Base-by-base conservation (phyloP, 352 stramenopile genomes). In the Halophytophthora polymorphica region DNA sequence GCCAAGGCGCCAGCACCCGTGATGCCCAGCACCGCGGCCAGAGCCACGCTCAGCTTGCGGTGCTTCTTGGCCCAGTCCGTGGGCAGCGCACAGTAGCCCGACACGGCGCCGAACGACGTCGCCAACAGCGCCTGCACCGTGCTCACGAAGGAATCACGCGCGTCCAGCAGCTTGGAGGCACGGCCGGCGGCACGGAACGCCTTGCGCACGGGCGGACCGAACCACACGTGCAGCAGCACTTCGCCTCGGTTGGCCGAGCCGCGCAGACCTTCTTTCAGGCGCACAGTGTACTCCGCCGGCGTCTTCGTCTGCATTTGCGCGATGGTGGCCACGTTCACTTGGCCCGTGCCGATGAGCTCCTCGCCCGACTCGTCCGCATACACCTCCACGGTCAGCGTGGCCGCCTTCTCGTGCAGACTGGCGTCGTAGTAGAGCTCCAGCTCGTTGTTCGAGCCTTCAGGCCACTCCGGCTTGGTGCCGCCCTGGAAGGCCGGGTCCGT, bases 341-440 rank as follows among this genome's bases (percentile, higher is more conserved):
- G 71, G 15, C 75, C 79, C n/a, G 73, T 81, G 50, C 82, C 82
- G 39, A 93, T 84, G 42, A 89, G 66, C 17, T 88, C 73, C 25
- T 88, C 77, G 6, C 72, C 74, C 38, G 73, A 83, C 47, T 93
- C 82, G 23, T 90, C 63, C 49, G 77, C 70, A 56, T 75, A 93
- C 18, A 89, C 79, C 40, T 90, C 79, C 23, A 93, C 61, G 8
- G 71, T 87, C 35, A 93, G 37, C 17, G 58, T 48, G 2, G 66
- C 66, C n/a, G 58, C 53, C 10, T 88, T 80, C n/a, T 66, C 62
- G 36, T 76, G 68, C 25, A 67, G 25, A 38, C 45, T 71, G 39
- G 71, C 77, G 49, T 93, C 78, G 55, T 81, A 93, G 56, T 82
- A 90, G 31, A 93, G 71, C 61, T 93, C 83, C n/a, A 93, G 49